Evolutionary conservation across 306 rosid genomes (phyloP).

Genomic region (Dalbergia cochinchinensis): DNA sequence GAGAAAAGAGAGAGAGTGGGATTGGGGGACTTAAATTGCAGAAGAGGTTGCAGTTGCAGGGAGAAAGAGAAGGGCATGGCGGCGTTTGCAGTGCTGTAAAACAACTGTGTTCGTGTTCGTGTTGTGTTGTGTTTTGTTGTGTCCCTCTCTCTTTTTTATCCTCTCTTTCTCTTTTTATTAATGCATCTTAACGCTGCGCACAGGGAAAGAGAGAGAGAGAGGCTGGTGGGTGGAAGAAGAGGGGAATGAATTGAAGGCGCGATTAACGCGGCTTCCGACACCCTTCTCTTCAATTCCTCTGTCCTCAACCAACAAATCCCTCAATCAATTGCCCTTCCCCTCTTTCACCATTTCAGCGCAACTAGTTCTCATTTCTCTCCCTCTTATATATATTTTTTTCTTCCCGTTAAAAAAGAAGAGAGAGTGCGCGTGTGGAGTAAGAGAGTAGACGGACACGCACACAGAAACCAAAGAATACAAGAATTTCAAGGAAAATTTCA

Average conservation of each 20-base stretch:
- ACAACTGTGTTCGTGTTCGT: conserved; percentile 54
- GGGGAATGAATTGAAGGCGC: conserved; percentile 49
- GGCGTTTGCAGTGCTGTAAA: conserved; percentile 79
- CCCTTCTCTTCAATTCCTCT: conserved; percentile 24
- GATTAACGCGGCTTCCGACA: conserved; percentile 56
- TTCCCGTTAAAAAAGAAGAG: neutral
- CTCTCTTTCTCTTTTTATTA: conserved; percentile 33
- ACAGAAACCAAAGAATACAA: conserved; percentile 18
- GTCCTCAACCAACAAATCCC: conserved; percentile 45
- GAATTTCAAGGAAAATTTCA: conserved; percentile 4
- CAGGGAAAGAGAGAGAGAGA: neutral
- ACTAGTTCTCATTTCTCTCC: no score
- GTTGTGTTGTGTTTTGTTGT: conserved; percentile 33
- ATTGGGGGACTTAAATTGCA: conserved; percentile 58
- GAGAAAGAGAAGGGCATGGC: conserved; percentile 72
- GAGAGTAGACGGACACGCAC: neutral
- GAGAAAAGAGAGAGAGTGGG: conserved; percentile 39
- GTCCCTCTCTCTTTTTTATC: neutral
- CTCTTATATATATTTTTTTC: no score
- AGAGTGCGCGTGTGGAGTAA: neutral
- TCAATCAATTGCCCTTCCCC: conserved; percentile 32
- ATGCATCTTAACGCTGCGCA: conserved; percentile 45
- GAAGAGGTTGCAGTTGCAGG: conserved; percentile 47
- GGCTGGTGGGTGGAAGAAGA: neutral
- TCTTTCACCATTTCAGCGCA: conserved; percentile 18